Base-by-base conservation (phyloP, 2,329 filamentous ascomycete genomes). In the Thielaviopsis populi region DNA sequence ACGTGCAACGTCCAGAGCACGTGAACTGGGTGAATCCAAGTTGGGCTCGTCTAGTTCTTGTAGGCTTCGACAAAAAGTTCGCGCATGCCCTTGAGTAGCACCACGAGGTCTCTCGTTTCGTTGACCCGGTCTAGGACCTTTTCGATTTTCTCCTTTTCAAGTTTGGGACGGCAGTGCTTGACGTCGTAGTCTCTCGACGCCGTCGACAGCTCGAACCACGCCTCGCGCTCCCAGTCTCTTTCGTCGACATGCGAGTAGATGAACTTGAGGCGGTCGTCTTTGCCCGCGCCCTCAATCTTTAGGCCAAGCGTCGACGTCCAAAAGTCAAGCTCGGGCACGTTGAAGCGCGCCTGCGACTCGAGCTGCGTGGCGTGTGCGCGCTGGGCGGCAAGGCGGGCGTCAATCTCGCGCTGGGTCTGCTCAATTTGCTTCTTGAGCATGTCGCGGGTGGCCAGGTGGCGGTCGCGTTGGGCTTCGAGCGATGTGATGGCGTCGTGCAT, bases 221-320 rank as follows among this genome's bases (percentile, higher is more conserved):
- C 91, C 76, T 97, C 91, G 66, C 85, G 81, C 69, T 91, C 89
- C 86, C 89, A 91, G 71, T 94, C 86, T 70, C 84, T 83, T 76
- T 95, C 90, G 71, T 95, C 85, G 56, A 97, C 79, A 73, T 95
- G 89, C 33, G 84, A 88, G 72, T 90, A 99, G 1, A 94, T 82
- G 73, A 99, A 96, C 74, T 92, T 92, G 69, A 99, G 78, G 30
- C 88, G 82, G 74, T 96, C 91, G 67, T 89, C 85, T 71, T 83
- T 82, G 1, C 89, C 91, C 0, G 89, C 88, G 1, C 92, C 92
- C 72, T 97, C 92, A 71, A 99, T 95, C 66, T 87, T 80, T 72
- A 97, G 74, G 65, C 92, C 91, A 66, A 99, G 78, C 72, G 92
- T 94, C 63, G 87, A 87, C 73, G 95, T 88, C 94, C 94, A 99